Percentiles rank a stretch among this genome's conserved stretches.
Evolutionary conservation across 257 asterid genomes (phyloP).

Genomic region (Agastache rugosa): DNA sequence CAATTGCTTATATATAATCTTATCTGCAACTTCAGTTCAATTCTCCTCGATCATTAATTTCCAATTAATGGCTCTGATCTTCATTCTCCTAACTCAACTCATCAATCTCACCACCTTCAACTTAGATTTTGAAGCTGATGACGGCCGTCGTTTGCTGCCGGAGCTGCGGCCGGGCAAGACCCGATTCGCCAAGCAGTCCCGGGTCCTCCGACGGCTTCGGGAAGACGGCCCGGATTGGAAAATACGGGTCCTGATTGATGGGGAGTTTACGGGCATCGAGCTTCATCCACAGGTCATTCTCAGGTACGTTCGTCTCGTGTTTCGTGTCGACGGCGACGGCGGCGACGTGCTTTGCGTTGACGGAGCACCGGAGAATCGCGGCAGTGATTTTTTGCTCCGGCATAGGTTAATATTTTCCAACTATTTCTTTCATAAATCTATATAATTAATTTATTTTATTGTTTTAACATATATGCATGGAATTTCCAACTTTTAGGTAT

Average conservation of each 20-base stretch:
- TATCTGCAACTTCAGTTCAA: background rate
- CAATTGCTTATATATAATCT: too few species aligned
- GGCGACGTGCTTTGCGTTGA: background rate
- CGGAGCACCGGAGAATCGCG: background rate
- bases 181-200: background rate
- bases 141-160: background rate
- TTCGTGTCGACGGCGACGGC: background rate
- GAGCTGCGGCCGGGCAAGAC: constrained; percentile 4
- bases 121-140: background rate
- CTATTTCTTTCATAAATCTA: background rate
- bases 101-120: background rate
- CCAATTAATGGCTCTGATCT: background rate
- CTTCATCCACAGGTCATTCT: background rate
- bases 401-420: background rate
- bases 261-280: background rate
- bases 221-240: background rate
- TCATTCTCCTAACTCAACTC: constrained; percentile 17
- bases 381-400: background rate
- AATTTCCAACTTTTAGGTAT: constrained; percentile 8
- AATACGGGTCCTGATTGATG: background rate
- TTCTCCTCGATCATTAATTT: background rate
- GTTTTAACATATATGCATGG: too few species aligned
- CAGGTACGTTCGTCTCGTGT: background rate
- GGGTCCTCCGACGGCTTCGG: background rate
- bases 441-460: too few species aligned